Evolutionary conservation across 192 early-diverging fungal genomes (phyloP).

Genomic region (Coemansia asiatica): DNA sequence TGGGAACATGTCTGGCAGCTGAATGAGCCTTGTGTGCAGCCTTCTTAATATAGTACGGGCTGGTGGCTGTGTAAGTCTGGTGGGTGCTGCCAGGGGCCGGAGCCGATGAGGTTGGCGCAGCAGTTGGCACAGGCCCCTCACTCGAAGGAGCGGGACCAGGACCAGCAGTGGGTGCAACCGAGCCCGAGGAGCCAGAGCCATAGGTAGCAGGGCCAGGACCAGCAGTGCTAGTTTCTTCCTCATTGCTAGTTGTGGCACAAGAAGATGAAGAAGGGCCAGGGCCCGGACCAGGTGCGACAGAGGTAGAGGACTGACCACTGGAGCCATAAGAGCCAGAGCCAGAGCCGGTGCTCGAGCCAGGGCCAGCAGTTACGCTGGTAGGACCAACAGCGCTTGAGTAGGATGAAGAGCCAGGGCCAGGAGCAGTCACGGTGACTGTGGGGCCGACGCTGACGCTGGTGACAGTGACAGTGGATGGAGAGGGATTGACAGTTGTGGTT

Average conservation of each 20-base stretch:
- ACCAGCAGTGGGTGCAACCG: not conserved
- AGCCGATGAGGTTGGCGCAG: slow-evolving; percentile 4
- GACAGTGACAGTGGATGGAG: not conserved
- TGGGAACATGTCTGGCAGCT: not conserved
- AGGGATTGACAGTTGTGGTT: too few relatives aligned
- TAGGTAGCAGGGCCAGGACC: not conserved
- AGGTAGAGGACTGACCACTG: not conserved
- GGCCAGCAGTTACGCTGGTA: not conserved
- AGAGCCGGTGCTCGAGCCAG: not conserved
- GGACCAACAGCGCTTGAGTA: not conserved
- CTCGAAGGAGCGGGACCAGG: not conserved
- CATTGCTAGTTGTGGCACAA: not conserved
- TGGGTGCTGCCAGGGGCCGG: slow-evolving; percentile 5
- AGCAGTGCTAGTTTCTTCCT: too few relatives aligned
- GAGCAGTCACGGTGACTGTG: not conserved
- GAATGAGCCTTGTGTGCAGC: slow-evolving; percentile 8
- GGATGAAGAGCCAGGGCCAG: not conserved
- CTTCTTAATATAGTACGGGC: slow-evolving; percentile 10
- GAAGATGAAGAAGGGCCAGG: not conserved
- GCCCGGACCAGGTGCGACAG: slow-evolving; percentile 2
- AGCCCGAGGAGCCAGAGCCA: not conserved
- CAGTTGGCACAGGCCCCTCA: not conserved
- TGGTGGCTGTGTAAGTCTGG: slow-evolving; percentile 2
- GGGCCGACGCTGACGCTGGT: not conserved
- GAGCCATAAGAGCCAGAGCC: not conserved